Conservation (phyloP, 306 rosid genomes). For the Trifolium pratense region DNA sequence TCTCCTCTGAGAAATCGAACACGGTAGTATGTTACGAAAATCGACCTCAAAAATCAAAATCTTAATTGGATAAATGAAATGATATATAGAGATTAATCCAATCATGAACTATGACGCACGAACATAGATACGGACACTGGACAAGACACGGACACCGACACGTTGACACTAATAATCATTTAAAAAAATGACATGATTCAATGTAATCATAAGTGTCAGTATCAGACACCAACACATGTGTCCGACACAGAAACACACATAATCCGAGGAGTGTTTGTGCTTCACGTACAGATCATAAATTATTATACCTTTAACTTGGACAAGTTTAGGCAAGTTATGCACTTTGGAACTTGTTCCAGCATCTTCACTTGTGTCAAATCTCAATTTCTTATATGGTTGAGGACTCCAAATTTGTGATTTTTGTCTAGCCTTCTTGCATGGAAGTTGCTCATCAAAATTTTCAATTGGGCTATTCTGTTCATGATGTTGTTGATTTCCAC, state of each 20-base stretch:
- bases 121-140: too few relatives aligned
- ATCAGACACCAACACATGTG: too few relatives aligned
- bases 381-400: neutral
- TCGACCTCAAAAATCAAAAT: neutral
- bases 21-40: slow-evolving; percentile 6
- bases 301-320: slow-evolving; percentile 7
- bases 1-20: slow-evolving; percentile 7
- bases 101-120: neutral
- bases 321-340: neutral
- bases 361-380: neutral
- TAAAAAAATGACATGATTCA: too few relatives aligned
- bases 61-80: neutral
- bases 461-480: neutral
- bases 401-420: slow-evolving; percentile 1
- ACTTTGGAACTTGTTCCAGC: slow-evolving; percentile 17
- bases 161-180: too few relatives aligned
- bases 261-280: too few relatives aligned
- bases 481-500: neutral
- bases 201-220: too few relatives aligned
- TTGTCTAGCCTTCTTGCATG: neutral
- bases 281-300: too few relatives aligned
- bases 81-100: slow-evolving; percentile 8
- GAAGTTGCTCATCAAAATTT: slow-evolving; percentile 3
- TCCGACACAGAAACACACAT: too few relatives aligned
- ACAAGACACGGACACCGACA: too few relatives aligned